phyloP scores from a whole-genome alignment of 2,329 filamentous ascomycete species.

The Cytospora leucostoma region DNA sequence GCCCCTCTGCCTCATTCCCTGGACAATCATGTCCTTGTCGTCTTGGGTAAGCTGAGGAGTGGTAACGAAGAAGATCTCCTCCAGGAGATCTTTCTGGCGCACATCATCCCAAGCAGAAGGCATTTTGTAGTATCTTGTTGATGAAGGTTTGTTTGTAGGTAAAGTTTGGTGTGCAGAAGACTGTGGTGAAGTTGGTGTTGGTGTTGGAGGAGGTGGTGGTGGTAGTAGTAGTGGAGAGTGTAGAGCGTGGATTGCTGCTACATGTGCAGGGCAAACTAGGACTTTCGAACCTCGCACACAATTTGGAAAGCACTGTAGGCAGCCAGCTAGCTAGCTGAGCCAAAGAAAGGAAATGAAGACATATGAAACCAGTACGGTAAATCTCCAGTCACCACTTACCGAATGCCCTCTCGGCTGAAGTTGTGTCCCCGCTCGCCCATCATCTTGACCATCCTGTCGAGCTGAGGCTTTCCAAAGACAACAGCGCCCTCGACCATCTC shows the following conservation, averaged over 20 bases:
- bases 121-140: not conserved
- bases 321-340: not conserved
- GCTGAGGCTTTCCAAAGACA: conserved; percentile 31
- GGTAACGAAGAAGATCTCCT: conserved; percentile 30
- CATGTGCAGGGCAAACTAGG: not conserved
- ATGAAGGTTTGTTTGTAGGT: not conserved
- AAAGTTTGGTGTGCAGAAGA: not conserved
- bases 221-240: not conserved
- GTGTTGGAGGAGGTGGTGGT: not conserved
- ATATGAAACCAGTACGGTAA: not conserved
- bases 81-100: conserved; percentile 29
- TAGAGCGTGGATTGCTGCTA: not conserved
- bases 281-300: not conserved
- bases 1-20: conserved; percentile 30
- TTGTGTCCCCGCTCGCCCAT: conserved; percentile 38
- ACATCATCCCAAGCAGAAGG: conserved; percentile 5
- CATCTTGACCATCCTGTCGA: conserved; percentile 37
- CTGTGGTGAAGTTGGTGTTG: not conserved
- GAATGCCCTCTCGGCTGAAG: conserved; percentile 48
- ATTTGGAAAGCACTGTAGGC: not conserved
- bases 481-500: conserved; percentile 23
- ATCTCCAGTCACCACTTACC: conserved; percentile 38
- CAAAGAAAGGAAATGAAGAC: not conserved
- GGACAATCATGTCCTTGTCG: conserved; percentile 30
- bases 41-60: conserved; percentile 29